Base-by-base conservation (phyloP, 495 filamentous ascomycete species). In the Alectoria sarmentosa region DNA sequence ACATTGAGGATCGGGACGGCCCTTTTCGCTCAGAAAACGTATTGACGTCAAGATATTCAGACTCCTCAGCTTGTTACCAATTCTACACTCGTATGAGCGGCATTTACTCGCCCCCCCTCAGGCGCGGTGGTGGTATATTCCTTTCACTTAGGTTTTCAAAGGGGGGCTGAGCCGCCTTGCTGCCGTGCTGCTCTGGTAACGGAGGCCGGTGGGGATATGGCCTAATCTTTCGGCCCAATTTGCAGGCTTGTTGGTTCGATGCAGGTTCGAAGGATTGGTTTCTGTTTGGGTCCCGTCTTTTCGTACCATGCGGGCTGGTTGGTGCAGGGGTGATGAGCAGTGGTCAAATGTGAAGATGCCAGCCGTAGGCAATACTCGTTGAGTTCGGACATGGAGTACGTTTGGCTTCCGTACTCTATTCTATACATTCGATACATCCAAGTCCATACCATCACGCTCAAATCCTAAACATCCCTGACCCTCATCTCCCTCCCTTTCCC, bases 401-500 rank as follows among this genome's bases (percentile, higher is more conserved):
- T 34, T 21, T 28, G 3, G 23, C 58, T 38, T 1, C 14, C 13
- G n/a, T 38, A 41, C 23, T 46, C 36, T 55, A 55, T 55, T 30
- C 30, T 55, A 28, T 55, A 34, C 52, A 55, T 34, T 30, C 28
- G 1, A 3, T 4, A 30, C 39, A 41, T 46, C 11, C 38, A 41
- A 36, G 36, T 39, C 37, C 52, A 32, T 6, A 30, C 10, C 48
- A 52, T 13, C 23, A 52, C 48, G 26, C 48, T 30, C 26, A 30
- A 55, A 34, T 6, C 52, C 38, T 64, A 66, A 66, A 73, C 69
- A 65, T 67, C 66, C 61, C 68, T 62, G 10, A 68, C 56, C 61
- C 69, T 69, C 66, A 58, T 61, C 63, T 55, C 66, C 38, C 63
- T 58, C 38, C 42, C 39, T 3, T 19, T 62, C 1, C 39, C 49